These are phyloP conservation scores for Cladorrhinum sp. DNA, from an alignment of 2,329 filamentous ascomycete species.

Conservation along the genomic window DNA sequence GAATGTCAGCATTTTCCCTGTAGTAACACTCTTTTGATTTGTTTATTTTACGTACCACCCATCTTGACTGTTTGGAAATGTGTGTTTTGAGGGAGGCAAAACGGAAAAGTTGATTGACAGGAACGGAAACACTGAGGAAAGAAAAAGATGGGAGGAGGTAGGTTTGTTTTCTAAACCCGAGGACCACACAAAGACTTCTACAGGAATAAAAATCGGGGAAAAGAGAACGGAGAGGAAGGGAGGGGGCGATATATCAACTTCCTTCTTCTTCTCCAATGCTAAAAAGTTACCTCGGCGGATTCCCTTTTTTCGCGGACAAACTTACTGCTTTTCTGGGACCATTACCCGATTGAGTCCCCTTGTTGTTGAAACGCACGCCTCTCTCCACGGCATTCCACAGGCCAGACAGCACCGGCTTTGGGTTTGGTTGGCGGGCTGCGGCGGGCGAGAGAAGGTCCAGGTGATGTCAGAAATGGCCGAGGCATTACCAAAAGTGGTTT, in stretches of 20 bases:
- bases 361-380: neutral
- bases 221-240: neutral
- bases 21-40: neutral
- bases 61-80: conserved; percentile 20
- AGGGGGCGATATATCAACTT: conserved; percentile 2
- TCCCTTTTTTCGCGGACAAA: neutral
- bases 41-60: conserved; percentile 21
- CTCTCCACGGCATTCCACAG: neutral
- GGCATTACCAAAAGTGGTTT: conserved; percentile 27
- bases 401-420: neutral
- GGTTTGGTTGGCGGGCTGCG: neutral
- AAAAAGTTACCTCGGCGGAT: conserved; percentile 7
- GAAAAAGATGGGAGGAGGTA: neutral
- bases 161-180: too few relatives aligned
- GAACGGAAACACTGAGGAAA: neutral
- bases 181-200: neutral
- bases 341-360: neutral
- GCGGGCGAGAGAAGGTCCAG: conserved; percentile 19
- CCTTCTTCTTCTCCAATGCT: neutral
- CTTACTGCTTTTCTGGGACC: neutral
- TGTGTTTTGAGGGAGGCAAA: neutral
- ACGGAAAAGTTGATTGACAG: neutral
- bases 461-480: conserved; percentile 31
- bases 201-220: neutral
- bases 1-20: conserved; percentile 10